phyloP scores from a whole-genome alignment of 495 filamentous ascomycete genomes.

The Aspergillus saccharolyticus region DNA sequence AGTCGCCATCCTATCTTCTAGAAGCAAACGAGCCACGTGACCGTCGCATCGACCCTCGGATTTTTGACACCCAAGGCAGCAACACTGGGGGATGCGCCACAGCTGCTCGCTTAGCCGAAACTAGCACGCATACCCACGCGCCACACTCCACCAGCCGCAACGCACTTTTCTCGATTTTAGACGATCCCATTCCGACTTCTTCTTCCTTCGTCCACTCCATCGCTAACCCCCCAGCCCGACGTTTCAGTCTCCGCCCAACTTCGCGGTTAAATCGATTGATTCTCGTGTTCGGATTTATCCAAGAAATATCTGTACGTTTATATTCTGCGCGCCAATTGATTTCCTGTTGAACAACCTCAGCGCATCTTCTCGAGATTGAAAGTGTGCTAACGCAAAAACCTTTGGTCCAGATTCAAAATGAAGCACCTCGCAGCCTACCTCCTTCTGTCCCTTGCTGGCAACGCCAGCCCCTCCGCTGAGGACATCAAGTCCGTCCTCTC shows the following conservation, averaged over 20 bases:
- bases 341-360: background rate
- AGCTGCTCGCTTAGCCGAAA: slow-evolving; percentile 33
- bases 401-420: slow-evolving; percentile 65
- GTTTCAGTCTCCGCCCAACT: slow-evolving; percentile 81
- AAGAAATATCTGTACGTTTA: slow-evolving; percentile 25
- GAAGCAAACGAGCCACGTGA: slow-evolving; percentile 31
- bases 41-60: background rate
- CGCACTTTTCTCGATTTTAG: slow-evolving; percentile 37
- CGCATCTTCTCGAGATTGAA: background rate
- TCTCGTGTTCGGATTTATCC: slow-evolving; percentile 62
- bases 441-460: slow-evolving; percentile 90
- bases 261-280: slow-evolving; percentile 92
- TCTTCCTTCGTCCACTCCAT: slow-evolving; percentile 26
- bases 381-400: slow-evolving; percentile 2
- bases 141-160: slow-evolving; percentile 32
- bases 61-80: slow-evolving; percentile 1
- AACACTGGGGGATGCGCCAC: slow-evolving; percentile 20
- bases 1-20: slow-evolving; percentile 25
- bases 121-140: slow-evolving; percentile 17
- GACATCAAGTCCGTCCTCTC: slow-evolving; percentile 90
- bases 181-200: slow-evolving; percentile 22
- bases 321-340: background rate
- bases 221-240: slow-evolving; percentile 52
- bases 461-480: slow-evolving; percentile 75
- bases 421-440: slow-evolving; percentile 99